phyloP scores from a whole-genome alignment of 1,139 yeast genomes.

The Yamadazyma atlantica region DNA sequence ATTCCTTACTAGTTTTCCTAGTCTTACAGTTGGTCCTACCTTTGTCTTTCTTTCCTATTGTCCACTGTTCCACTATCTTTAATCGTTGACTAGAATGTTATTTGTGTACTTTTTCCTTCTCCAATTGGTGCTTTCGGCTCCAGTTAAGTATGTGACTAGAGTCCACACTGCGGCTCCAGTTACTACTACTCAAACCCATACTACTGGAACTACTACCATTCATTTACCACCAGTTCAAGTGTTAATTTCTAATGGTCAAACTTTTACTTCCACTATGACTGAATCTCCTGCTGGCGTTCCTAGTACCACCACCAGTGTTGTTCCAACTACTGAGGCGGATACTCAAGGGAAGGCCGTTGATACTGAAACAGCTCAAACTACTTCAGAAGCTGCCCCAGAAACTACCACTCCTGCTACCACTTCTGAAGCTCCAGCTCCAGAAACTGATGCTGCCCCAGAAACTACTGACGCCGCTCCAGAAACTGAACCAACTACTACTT shows the following conservation, averaged over 20 bases:
- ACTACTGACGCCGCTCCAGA: constrained; percentile 3
- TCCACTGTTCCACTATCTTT: constrained; percentile 4
- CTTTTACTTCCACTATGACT: constrained; percentile 57
- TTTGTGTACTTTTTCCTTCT: constrained; percentile 21
- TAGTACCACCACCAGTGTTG: constrained; percentile 30
- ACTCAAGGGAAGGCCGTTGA: constrained; percentile 6
- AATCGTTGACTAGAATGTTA: constrained; percentile 9
- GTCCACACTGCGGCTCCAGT: constrained; percentile 62
- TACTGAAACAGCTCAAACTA: not conserved
- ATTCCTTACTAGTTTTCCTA: not conserved
- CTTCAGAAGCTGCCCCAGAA: constrained; percentile 2
- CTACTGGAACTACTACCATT: constrained; percentile 60
- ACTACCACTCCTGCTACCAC: constrained; percentile 5
- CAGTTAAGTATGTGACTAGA: constrained; percentile 52
- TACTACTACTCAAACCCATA: constrained; percentile 51
- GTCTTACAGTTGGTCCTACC: not conserved
- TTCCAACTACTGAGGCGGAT: constrained; percentile 6
- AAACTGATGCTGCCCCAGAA: constrained; percentile 2
- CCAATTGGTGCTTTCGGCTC: constrained; percentile 29
- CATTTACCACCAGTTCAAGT: constrained; percentile 71
- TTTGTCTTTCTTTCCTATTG: not conserved
- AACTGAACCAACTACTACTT: constrained; percentile 15
- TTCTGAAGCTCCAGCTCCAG: constrained; percentile 2
- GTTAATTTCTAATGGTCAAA: constrained; percentile 58
- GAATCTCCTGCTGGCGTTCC: constrained; percentile 34